Evolutionary conservation across 75 land plant species (phyloP), one percentile per base, ranked within the genome.

Genomic region (Pinus taeda): DNA sequence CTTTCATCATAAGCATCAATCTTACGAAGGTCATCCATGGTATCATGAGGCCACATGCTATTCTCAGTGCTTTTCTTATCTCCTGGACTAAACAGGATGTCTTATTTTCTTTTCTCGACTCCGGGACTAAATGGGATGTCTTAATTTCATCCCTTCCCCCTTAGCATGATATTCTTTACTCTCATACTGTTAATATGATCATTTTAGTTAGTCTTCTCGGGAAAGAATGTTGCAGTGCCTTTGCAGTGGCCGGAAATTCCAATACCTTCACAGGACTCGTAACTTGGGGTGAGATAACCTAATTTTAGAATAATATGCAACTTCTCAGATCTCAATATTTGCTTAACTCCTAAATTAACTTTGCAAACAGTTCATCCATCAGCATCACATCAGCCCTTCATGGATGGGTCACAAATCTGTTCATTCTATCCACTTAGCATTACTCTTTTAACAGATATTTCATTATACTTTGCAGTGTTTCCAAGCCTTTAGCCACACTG

Each of bases 151-250:
- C 83, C 82, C 24, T 49, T 70, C 39, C 77, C 75, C 70, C 90
- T 82, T 60, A 85, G 79, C 90, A 96, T 82, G 73, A 96, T 94
- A 78, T 91, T 92, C 81, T 95, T 91, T 4, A 95, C 82, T 76
- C 98, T 86, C 73, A 87, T 74, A 33, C 91, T 90, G 80, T 76
- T 17, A 17, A 24, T 62, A 75, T 57, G 75, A 26, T 78, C 84
- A 72, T 61, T 80, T 73, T 82, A 74, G 74, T 76, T 55, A 15
- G 20, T n/a, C 74, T 75, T 49, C 20, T 71, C 17, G 26, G 12
- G n/a, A 22, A 42, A 11, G 13, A 39, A 39, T 20, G 8, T 22
- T 42, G 49, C 55, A 20, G 72, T 69, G 45, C n/a, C 21, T 69
- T 69, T 42, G 72, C 45, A 69, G 45, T 39, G n/a, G 55, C 22